phyloP scores from a whole-genome alignment of 306 rosid genomes.

The Pterocarpus santalinus region DNA sequence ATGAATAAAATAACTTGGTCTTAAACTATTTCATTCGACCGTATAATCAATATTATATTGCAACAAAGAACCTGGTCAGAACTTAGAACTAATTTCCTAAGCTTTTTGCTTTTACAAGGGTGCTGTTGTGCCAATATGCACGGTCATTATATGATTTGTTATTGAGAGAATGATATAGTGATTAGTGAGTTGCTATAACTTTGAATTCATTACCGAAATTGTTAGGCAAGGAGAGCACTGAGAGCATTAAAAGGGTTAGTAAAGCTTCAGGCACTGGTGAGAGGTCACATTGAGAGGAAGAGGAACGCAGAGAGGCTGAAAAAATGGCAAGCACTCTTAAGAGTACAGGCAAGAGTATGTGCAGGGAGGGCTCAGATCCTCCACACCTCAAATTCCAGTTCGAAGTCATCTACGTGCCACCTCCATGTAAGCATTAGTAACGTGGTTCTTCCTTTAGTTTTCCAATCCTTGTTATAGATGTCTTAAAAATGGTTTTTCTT shows the following conservation, averaged over 20 bases:
- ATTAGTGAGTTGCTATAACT: background rate
- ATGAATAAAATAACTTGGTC: background rate
- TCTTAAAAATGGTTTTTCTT: too few relatives aligned
- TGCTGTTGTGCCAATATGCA: background rate
- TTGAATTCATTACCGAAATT: background rate
- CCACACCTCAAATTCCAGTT: conserved; percentile 51
- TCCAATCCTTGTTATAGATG: background rate
- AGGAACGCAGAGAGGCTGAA: conserved; percentile 73
- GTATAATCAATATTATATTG: background rate
- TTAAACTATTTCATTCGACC: background rate
- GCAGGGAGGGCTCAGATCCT: conserved; percentile 54
- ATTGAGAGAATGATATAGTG: background rate
- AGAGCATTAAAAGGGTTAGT: conserved; percentile 90
- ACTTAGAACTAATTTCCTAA: background rate
- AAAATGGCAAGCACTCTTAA: conserved; percentile 67
- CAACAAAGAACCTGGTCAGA: background rate
- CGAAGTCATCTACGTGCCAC: conserved; percentile 61
- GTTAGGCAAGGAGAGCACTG: conserved; percentile 87
- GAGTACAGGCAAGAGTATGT: conserved; percentile 68
- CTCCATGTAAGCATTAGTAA: conserved; percentile 58
- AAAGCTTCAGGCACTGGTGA: conserved; percentile 87
- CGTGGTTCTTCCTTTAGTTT: conserved; percentile 5
- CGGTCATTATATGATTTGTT: background rate
- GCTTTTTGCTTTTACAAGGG: background rate
- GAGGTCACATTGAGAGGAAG: conserved; percentile 92